Conservation (phyloP, 495 filamentous ascomycete species). For the Lasiosphaeriaceae sp. region DNA sequence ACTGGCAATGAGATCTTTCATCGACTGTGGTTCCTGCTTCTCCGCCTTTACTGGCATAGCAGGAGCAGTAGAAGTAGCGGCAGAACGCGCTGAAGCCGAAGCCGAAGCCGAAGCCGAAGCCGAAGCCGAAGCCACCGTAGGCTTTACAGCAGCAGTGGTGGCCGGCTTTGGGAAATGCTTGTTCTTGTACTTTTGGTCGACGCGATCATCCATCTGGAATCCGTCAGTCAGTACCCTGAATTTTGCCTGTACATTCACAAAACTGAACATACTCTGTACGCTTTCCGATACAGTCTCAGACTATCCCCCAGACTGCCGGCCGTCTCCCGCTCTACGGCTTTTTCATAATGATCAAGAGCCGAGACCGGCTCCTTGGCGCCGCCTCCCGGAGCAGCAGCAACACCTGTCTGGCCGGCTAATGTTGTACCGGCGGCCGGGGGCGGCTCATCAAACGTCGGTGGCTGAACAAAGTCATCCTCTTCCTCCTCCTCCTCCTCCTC, state of each 20-base stretch:
- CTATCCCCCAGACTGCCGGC: constrained; percentile 87
- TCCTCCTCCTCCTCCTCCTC: not conserved
- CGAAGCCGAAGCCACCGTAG: no score
- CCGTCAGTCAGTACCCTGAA: constrained; percentile 6
- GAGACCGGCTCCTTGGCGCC: constrained; percentile 65
- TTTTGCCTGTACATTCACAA: not conserved
- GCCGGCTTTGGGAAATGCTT: constrained; percentile 75
- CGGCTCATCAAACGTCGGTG: constrained; percentile 35
- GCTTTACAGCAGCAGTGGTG: not conserved
- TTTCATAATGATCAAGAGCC: constrained; percentile 90
- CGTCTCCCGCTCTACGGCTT: constrained; percentile 81
- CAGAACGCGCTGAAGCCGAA: not conserved
- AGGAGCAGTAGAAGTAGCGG: not conserved
- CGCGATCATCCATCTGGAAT: constrained; percentile 70
- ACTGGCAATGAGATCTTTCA: constrained; percentile 67
- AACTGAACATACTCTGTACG: constrained; percentile 65
- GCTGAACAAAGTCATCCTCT: constrained; percentile 39
- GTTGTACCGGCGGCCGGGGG: constrained; percentile 4
- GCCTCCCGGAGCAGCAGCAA: not conserved
- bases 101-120: not conserved
- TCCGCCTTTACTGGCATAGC: not conserved
- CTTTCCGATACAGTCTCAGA: constrained; percentile 80
- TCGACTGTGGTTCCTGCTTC: constrained; percentile 32
- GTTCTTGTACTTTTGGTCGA: constrained; percentile 80
- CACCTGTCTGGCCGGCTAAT: constrained; percentile 1